Evolutionary conservation across 2,329 filamentous ascomycete genomes (phyloP), one percentile per base, ranked within the genome.

Genomic region (Fusarium marasasianum): DNA sequence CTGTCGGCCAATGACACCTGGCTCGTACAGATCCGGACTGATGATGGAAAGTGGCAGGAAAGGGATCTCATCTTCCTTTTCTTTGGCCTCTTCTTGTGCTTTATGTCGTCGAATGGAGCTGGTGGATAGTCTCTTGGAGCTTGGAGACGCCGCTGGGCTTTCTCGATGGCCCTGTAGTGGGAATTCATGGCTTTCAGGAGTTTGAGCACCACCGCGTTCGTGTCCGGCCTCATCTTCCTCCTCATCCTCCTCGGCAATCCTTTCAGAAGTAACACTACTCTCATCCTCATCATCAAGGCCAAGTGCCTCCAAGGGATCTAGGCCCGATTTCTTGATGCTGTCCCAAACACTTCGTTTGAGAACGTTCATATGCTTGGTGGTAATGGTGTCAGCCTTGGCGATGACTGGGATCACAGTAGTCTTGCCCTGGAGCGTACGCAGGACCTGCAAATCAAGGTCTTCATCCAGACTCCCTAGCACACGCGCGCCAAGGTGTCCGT

Each of bases 341-440:
- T 94, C 91, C 91, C 94, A 97, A 40, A 99, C 95, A 18, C 92
- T 92, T 83, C 92, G 94, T 87, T 98, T 98, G 75, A 99, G 89
- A 78, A 94, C 92, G 51, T 90, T 87, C 96, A 98, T 98, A 83
- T 99, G 96, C 60, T 93, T 93, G 0, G 93, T 92, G n/a, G 96
- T 98, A 77, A 98, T 93, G 20, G 95, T 98, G 81, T 99, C 96
- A 44, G 96, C 96, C 84, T 99, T 99, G 80, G 95, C 93, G 79
- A 99, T 96, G 66, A 99, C 92, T 0, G 96, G 96, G 53, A 99
- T 94, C 67, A 98, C 94, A 0, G 94, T 97, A 0, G 96, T 98
- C 87, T 98, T 98, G 78, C 94, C 93, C 81, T 97, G 92, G 35
- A 99, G 89, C 22, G 93, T 93, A 54, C 93, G 93, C 78, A 99